Percentiles rank a stretch among this genome's conserved stretches.
Evolutionary conservation across 2,329 filamentous ascomycete genomes (phyloP).

Genomic region (Penicillium sp.): DNA sequence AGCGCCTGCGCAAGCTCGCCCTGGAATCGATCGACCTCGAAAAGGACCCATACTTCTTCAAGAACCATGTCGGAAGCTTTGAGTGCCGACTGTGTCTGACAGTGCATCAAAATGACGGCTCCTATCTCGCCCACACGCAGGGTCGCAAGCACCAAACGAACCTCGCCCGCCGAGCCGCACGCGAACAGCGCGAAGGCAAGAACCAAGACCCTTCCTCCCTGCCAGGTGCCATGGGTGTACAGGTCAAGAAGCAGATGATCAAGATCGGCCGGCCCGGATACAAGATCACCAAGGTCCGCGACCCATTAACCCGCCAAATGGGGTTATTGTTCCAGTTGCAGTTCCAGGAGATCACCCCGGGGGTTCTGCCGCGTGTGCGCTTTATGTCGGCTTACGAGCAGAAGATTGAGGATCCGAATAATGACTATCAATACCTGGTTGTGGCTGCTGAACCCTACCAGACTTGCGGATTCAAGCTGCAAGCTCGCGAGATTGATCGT

Average conservation of each 20-base stretch:
- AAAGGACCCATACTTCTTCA: slow-evolving; percentile 99
- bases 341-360: slow-evolving; percentile 84
- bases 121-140: slow-evolving; percentile 97
- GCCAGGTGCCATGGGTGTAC: slow-evolving; percentile 76
- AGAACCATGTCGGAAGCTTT: slow-evolving; percentile 97
- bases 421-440: slow-evolving; percentile 90
- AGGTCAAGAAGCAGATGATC: slow-evolving; percentile 79
- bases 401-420: slow-evolving; percentile 90
- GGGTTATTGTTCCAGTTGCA: slow-evolving; percentile 95
- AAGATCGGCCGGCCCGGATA: slow-evolving; percentile 97
- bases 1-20: slow-evolving; percentile 95
- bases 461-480: slow-evolving; percentile 95
- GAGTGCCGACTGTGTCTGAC: slow-evolving; percentile 97
- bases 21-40: slow-evolving; percentile 99
- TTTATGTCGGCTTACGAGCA: slow-evolving; percentile 99
- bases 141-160: slow-evolving; percentile 99
- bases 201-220: slow-evolving; percentile 65
- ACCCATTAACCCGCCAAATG: slow-evolving; percentile 84
- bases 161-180: slow-evolving; percentile 90
- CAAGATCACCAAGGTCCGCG: slow-evolving; percentile 94
- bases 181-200: slow-evolving; percentile 88
- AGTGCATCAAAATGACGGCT: slow-evolving; percentile 98
- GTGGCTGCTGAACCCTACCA: slow-evolving; percentile 98
- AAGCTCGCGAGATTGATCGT: slow-evolving; percentile 89
- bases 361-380: slow-evolving; percentile 78